Base-by-base conservation (phyloP, 768 basidiomycete genomes). In the Tephrocybe rancida region DNA sequence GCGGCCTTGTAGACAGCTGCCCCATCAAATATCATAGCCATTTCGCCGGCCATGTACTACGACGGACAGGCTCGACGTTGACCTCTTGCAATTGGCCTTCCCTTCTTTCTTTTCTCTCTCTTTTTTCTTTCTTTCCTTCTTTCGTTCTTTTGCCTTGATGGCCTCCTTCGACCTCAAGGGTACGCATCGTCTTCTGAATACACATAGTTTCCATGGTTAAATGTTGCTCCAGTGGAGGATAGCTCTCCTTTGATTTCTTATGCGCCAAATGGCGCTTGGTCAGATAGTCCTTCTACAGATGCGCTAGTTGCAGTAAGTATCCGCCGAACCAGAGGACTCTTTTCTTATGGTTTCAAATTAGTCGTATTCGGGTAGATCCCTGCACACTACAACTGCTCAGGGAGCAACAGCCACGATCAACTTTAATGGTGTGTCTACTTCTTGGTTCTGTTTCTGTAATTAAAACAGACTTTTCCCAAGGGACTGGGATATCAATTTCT, bases 201-300 rank as follows among this genome's bases (percentile, higher is more conserved):
- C 3, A n/a, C 5, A 21, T 0, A 16, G 16, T 37, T 9, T 16
- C 21, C 42, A 19, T 19, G 24, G 9, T 41, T 39, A 46, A 26
- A 54, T 14, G 44, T 29, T 10, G n/a, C 50, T 42, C 39, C 54
- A 85, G 84, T 80, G 61, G 82, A 84, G 61, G 82, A 84, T 60
- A 69, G 73, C 63, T 82, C 82, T 56, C 80, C 82, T 64, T 70
- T 83, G 52, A 74, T 84, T 62, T 60, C 70, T 52, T 85, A 83
- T 60, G 63, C 67, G 26, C 82, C 82, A 53, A 63, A 65, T 60
- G 76, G 71, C 52, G 78, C 79, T 53, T 84, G 82, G 82, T 62
- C 63, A 42, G 79, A 81, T 64, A 68, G 74, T 11, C 71, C 76
- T 14, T 60, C 54, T 41, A 65, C 70, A 37, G 78, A 80, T 62